Conservation (phyloP, 192 early-diverging fungal species). For the Spizellomyces punctatus region DNA sequence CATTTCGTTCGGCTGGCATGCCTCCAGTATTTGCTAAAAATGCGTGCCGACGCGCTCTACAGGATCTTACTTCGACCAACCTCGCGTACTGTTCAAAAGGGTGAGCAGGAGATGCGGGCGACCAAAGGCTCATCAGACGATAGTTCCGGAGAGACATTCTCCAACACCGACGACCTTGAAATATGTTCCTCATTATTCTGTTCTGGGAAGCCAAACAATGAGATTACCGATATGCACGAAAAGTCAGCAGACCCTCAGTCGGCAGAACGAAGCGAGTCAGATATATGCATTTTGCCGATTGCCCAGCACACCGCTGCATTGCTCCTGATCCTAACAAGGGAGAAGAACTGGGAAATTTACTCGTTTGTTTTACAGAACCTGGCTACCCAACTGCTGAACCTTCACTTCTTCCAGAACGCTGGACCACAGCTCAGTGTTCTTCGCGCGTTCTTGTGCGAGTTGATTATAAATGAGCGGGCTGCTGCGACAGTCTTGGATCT, state of each 20-base stretch:
- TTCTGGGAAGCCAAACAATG: neutral
- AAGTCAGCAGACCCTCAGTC: neutral
- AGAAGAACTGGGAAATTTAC: slow-evolving; percentile 72
- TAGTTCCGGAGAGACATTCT: neutral
- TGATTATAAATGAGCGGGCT: slow-evolving; percentile 59
- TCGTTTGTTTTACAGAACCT: slow-evolving; percentile 67
- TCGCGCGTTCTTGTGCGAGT: slow-evolving; percentile 56
- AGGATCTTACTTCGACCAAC: slow-evolving; percentile 8
- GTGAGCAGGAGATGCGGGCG: too few species aligned
- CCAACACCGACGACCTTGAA: neutral
- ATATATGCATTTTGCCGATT: slow-evolving; percentile 8
- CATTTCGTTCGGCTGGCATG: slow-evolving; percentile 15
- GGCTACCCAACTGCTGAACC: slow-evolving; percentile 70
- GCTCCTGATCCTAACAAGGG: slow-evolving; percentile 63
- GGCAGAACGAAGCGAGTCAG: neutral
- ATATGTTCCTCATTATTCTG: slow-evolving; percentile 7
- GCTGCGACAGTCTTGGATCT: slow-evolving; percentile 59
- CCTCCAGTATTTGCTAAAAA: slow-evolving; percentile 12
- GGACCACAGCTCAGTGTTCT: slow-evolving; percentile 55
- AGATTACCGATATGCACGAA: neutral
- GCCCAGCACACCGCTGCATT: slow-evolving; percentile 60
- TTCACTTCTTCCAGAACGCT: slow-evolving; percentile 72
- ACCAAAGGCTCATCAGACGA: neutral
- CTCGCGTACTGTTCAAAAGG: too few species aligned
- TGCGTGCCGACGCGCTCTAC: slow-evolving; percentile 14